phyloP scores from a whole-genome alignment of 106 monocot species.

The Platanthera zijinensis region DNA sequence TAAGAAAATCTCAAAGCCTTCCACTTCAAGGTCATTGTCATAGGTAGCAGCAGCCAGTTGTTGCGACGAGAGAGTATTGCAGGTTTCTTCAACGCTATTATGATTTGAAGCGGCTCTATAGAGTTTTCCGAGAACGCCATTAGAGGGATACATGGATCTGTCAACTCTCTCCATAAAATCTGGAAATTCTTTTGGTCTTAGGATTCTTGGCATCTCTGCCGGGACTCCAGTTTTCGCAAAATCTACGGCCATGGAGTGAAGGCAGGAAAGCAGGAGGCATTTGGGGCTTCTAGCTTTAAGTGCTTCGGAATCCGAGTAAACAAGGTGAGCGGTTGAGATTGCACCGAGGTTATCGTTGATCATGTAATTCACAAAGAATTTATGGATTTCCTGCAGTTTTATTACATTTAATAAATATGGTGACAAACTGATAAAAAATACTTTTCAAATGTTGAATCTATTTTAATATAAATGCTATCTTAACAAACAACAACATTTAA shows the following conservation, averaged over 20 bases:
- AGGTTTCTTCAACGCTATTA: neutral
- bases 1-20: conserved; percentile 62
- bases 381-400: conserved; percentile 83
- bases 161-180: conserved; percentile 95
- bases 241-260: conserved; percentile 94
- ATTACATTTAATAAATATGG: neutral
- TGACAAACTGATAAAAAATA: no score
- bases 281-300: conserved; percentile 65
- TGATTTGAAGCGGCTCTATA: conserved; percentile 24
- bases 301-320: conserved; percentile 61
- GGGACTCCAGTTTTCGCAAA: conserved; percentile 91
- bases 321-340: conserved; percentile 82
- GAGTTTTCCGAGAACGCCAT: conserved; percentile 72
- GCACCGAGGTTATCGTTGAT: conserved; percentile 72
- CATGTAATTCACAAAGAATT: conserved; percentile 94
- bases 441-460: no score
- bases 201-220: conserved; percentile 77
- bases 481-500: no score
- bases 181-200: conserved; percentile 71
- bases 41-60: conserved; percentile 13
- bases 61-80: neutral
- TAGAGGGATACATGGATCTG: conserved; percentile 52
- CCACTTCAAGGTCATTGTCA: conserved; percentile 63
- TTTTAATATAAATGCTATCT: no score
- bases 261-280: conserved; percentile 71